These are phyloP conservation scores for Cercis canadensis DNA, from an alignment of 306 rosid species.

Conservation along the genomic window DNA sequence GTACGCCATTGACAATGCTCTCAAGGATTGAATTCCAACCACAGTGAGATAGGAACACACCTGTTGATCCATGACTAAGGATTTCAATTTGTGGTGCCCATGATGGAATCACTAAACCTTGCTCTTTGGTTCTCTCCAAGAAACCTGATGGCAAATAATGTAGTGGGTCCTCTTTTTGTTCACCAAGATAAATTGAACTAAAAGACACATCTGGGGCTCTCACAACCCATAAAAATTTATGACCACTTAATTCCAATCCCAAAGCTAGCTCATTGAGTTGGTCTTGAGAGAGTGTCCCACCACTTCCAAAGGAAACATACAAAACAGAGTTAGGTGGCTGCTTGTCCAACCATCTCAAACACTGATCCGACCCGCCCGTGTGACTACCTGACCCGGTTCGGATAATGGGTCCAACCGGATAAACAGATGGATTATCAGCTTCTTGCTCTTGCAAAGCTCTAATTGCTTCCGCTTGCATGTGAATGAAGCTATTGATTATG, in stretches of 20 bases:
- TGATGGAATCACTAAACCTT: not conserved
- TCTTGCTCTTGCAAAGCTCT: not conserved
- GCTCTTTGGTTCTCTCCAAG: slow-evolving; percentile 8
- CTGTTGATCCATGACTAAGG: not conserved
- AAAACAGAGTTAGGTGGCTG: not conserved
- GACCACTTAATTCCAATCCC: slow-evolving; percentile 9
- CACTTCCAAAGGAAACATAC: slow-evolving; percentile 12
- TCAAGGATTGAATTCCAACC: slow-evolving; percentile 4
- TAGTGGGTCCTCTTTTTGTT: too few relatives aligned
- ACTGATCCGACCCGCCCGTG: not conserved
- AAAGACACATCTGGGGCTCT: too few relatives aligned
- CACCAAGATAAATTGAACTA: too few relatives aligned
- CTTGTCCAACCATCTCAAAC: slow-evolving; percentile 3
- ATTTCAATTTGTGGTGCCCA: slow-evolving; percentile 11
- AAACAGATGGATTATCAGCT: not conserved
- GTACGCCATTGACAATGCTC: not conserved
- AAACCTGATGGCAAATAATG: slow-evolving; percentile 5
- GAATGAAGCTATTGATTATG: not conserved
- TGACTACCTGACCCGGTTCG: not conserved
- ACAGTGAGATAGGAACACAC: not conserved
- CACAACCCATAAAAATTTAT: not conserved
- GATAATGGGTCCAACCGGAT: not conserved
- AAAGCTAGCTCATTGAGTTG: not conserved
- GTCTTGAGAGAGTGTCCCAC: slow-evolving; percentile 9
- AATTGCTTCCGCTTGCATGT: slow-evolving; percentile 6